Conservation (phyloP, 768 basidiomycete species). For the Sporobolomyces phaffii region DNA sequence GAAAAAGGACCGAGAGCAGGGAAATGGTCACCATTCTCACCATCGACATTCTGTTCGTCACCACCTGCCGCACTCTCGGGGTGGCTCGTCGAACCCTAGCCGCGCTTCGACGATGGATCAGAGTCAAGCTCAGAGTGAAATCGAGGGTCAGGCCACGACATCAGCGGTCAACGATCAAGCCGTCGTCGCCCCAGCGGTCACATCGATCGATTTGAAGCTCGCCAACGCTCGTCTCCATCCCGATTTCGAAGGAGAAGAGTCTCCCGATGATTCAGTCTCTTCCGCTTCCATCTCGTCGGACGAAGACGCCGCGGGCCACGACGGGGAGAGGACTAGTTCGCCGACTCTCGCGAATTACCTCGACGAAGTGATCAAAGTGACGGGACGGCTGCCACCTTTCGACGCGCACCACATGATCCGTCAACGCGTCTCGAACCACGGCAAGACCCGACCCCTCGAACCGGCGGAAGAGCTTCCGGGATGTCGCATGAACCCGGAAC, state of each 20-base stretch:
- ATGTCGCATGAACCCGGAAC: conserved; percentile 58
- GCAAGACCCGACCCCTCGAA: conserved; percentile 73
- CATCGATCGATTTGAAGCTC: neutral
- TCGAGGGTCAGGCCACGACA: neutral
- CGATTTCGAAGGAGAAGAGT: neutral
- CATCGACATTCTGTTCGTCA: neutral
- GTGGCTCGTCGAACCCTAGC: too few species aligned
- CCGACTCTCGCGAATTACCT: neutral
- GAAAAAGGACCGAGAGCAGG: conserved; percentile 1
- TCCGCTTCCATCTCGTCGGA: neutral
- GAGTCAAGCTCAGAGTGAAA: neutral
- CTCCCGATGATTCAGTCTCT: neutral
- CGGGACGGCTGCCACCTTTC: conserved; percentile 28
- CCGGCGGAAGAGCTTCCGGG: conserved; percentile 61
- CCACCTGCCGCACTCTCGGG: neutral
- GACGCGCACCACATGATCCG: conserved; percentile 66
- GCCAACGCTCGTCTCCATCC: conserved; percentile 4
- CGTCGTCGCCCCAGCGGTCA: neutral
- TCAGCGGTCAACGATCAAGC: conserved; percentile 23
- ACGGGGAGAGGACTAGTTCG: neutral
- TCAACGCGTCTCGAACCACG: conserved; percentile 76
- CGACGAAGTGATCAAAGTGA: conserved; percentile 17
- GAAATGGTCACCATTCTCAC: neutral
- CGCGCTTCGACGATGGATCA: neutral
- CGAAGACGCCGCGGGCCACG: neutral